These are phyloP conservation scores for Trichoderma simmonsii DNA, from an alignment of 2,329 filamentous ascomycete species.

Conservation along the genomic window DNA sequence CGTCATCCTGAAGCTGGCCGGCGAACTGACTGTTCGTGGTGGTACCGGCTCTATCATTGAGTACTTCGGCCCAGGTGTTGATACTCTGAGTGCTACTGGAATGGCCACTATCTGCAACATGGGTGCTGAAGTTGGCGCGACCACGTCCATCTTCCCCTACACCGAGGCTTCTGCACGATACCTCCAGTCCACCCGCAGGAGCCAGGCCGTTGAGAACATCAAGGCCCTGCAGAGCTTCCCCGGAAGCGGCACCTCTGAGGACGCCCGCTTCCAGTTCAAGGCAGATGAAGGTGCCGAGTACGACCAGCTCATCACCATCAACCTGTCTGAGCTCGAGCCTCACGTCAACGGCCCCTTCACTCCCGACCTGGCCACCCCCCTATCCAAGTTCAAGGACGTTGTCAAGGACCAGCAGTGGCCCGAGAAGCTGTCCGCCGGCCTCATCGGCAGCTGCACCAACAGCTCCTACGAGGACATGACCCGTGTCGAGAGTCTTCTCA, in stretches of 20 bases:
- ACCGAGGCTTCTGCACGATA: constrained; percentile 81
- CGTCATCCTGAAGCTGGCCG: constrained; percentile 85
- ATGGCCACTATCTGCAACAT: constrained; percentile 93
- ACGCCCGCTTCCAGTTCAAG: constrained; percentile 61
- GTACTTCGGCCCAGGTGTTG: constrained; percentile 86
- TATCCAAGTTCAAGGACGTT: constrained; percentile 83
- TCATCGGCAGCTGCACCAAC: constrained; percentile 98
- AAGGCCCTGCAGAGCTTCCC: constrained; percentile 56
- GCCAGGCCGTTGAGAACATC: constrained; percentile 64
- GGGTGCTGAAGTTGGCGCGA: constrained; percentile 90
- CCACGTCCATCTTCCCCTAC: constrained; percentile 92
- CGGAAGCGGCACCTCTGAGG: constrained; percentile 40
- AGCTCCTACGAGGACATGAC: constrained; percentile 99
- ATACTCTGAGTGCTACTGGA: constrained; percentile 85
- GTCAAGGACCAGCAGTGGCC: constrained; percentile 88
- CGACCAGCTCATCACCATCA: constrained; percentile 85
- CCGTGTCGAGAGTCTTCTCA: constrained; percentile 85
- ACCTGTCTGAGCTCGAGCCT: constrained; percentile 86
- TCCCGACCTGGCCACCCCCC: constrained; percentile 86
- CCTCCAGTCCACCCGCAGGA: constrained; percentile 71
- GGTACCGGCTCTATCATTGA: constrained; percentile 95
- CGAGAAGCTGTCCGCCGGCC: constrained; percentile 80
- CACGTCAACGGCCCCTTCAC: constrained; percentile 98
- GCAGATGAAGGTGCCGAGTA: constrained; percentile 83
- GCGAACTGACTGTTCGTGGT: constrained; percentile 85